Evolutionary conservation across 192 early-diverging fungal genomes (phyloP).

Genomic region (Rhizophagus sp.): DNA sequence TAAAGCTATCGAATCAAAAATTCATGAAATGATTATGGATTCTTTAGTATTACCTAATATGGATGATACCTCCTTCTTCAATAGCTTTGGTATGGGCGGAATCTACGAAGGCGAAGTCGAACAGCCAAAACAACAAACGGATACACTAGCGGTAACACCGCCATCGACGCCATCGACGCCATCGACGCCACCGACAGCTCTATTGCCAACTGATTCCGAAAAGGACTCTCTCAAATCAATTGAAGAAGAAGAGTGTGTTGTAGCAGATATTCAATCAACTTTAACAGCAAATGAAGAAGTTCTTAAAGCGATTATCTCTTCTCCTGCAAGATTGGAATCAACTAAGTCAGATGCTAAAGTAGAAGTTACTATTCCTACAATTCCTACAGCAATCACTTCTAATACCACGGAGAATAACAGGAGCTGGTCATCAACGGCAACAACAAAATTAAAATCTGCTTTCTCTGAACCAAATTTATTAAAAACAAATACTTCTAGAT

Average conservation of each 20-base stretch:
- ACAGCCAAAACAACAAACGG: slow-evolving; percentile 2
- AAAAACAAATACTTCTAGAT: background rate
- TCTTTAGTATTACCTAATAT: slow-evolving; percentile 87
- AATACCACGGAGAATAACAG: background rate
- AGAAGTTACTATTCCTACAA: background rate
- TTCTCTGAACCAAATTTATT: slow-evolving; percentile 1
- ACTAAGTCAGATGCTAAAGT: background rate
- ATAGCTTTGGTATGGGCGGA: slow-evolving; percentile 57
- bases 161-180: slow-evolving; percentile 22
- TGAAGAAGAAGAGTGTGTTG: background rate
- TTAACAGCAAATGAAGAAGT: background rate
- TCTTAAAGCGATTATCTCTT: background rate
- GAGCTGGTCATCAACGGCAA: background rate
- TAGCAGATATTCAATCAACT: background rate
- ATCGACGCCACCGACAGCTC: slow-evolving; percentile 17
- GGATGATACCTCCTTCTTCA: slow-evolving; percentile 88
- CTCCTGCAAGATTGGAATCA: background rate
- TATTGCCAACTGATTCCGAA: background rate
- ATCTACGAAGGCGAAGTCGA: slow-evolving; percentile 55
- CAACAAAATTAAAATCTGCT: background rate
- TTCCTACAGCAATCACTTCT: background rate
- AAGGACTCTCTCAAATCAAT: background rate
- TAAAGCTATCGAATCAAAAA: slow-evolving; percentile 79
- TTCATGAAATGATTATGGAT: slow-evolving; percentile 80
- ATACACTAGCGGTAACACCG: slow-evolving; percentile 25